These are phyloP conservation scores for Scenedesmus sp. DNA, from an alignment of 163 green algal genomes.

Conservation along the genomic window DNA sequence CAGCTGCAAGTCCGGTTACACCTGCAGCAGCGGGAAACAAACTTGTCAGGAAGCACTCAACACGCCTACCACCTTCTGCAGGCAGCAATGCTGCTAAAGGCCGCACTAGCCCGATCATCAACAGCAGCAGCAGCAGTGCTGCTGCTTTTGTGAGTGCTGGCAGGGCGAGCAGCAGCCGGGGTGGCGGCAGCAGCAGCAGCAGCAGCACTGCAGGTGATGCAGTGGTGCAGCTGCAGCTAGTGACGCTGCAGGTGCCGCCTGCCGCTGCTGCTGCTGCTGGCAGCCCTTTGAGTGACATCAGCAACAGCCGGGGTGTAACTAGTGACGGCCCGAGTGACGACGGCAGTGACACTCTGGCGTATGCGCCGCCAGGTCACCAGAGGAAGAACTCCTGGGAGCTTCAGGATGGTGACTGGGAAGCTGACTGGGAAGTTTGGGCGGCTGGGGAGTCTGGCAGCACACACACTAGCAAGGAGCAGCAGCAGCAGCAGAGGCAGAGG, in stretches of 20 bases:
- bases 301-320: neutral
- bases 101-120: neutral
- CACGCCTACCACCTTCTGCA: neutral
- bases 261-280: neutral
- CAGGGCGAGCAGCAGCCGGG: neutral
- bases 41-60: neutral
- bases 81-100: neutral
- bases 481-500: conserved; percentile 3
- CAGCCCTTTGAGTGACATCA: neutral
- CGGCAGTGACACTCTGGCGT: neutral
- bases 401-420: conserved; percentile 26
- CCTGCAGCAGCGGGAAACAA: conserved; percentile 6
- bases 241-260: neutral
- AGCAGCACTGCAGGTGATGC: neutral
- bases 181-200: conserved; percentile 7
- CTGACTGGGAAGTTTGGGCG: neutral
- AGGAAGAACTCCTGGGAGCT: conserved; percentile 20
- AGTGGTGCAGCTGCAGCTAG: neutral
- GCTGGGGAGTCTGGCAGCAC: neutral
- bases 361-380: conserved; percentile 28
- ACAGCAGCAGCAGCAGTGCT: neutral
- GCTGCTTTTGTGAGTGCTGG: neutral
- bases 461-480: neutral
- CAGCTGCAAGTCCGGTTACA: neutral
- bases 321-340: neutral